phyloP scores from a whole-genome alignment of 495 filamentous ascomycete genomes.

The Parachaetomium inaequale region DNA sequence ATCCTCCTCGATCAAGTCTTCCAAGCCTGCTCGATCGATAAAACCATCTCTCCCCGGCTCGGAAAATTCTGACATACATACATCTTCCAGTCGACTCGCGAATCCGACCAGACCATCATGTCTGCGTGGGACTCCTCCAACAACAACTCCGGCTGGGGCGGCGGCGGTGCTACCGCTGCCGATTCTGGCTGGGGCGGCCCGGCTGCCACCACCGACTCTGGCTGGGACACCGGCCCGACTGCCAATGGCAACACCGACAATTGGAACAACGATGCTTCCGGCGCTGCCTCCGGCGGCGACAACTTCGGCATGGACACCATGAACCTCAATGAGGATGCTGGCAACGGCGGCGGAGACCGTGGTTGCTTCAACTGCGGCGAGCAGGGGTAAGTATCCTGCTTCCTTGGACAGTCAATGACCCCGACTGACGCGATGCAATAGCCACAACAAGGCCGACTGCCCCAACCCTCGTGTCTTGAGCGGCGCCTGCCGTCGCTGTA shows the following conservation, averaged over 20 bases:
- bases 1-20: not conserved
- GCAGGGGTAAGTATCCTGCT: conserved; percentile 53
- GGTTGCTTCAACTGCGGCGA: conserved; percentile 80
- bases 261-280: not conserved
- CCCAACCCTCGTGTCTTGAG: conserved; percentile 36
- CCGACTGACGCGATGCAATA: conserved; percentile 27
- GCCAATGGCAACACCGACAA: not conserved
- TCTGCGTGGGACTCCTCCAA: conserved; percentile 13
- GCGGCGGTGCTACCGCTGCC: not conserved
- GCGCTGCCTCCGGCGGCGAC: not conserved
- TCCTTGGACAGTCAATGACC: not conserved
- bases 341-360: conserved; percentile 55
- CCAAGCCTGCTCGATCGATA: not conserved
- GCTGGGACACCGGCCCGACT: not conserved
- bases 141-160: not conserved
- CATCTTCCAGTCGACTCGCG: not conserved
- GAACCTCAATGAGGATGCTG: conserved; percentile 39
- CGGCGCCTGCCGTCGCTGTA: conserved; percentile 69
- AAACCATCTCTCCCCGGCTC: not conserved
- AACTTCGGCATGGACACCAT: conserved; percentile 12
- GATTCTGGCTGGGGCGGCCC: not conserved
- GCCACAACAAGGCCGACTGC: conserved; percentile 53
- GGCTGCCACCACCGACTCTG: not conserved
- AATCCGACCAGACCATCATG: not conserved
- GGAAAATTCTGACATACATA: not conserved